Conservation (phyloP, 768 basidiomycete species). For the Dendrothele bispora region DNA sequence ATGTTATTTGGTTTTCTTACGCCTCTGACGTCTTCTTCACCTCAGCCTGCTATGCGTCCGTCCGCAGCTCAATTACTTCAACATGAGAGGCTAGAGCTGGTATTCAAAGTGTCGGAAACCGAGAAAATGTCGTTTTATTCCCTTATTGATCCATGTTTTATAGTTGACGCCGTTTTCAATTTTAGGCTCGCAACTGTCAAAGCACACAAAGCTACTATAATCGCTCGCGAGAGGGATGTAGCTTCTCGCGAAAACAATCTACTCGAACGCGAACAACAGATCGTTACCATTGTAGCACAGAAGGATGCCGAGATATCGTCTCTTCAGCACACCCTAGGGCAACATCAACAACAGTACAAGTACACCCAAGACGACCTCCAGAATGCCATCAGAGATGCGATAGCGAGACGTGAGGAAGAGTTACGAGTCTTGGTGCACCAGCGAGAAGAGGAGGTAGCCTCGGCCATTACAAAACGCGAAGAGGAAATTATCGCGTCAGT, state of each 20-base stretch:
- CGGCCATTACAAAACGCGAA: slow-evolving; percentile 63
- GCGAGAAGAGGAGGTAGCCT: slow-evolving; percentile 70
- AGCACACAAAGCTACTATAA: slow-evolving; percentile 53
- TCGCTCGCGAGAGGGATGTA: slow-evolving; percentile 66
- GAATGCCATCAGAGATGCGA: slow-evolving; percentile 52
- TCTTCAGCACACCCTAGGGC: slow-evolving; percentile 46
- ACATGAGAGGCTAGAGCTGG: slow-evolving; percentile 73
- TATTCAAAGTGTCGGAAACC: slow-evolving; percentile 70
- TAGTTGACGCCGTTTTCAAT: neutral
- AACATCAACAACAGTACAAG: slow-evolving; percentile 27
- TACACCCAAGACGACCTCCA: slow-evolving; percentile 41
- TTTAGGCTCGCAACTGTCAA: slow-evolving; percentile 70
- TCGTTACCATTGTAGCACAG: slow-evolving; percentile 45
- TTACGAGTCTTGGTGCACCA: slow-evolving; percentile 61
- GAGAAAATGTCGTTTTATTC: slow-evolving; percentile 62
- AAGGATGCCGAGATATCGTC: slow-evolving; percentile 62
- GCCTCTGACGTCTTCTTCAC: slow-evolving; percentile 1
- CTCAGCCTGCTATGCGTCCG: slow-evolving; percentile 82
- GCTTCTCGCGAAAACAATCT: slow-evolving; percentile 53
- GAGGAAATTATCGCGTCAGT: slow-evolving; percentile 74
- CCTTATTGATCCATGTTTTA: neutral
- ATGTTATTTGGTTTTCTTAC: neutral
- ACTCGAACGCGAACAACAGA: slow-evolving; percentile 53
- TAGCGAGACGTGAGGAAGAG: slow-evolving; percentile 66
- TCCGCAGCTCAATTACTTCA: slow-evolving; percentile 80